These are phyloP conservation scores for Plasmodium yoelii DNA, from an alignment of 169 alveolate species.

Conservation along the genomic window DNA sequence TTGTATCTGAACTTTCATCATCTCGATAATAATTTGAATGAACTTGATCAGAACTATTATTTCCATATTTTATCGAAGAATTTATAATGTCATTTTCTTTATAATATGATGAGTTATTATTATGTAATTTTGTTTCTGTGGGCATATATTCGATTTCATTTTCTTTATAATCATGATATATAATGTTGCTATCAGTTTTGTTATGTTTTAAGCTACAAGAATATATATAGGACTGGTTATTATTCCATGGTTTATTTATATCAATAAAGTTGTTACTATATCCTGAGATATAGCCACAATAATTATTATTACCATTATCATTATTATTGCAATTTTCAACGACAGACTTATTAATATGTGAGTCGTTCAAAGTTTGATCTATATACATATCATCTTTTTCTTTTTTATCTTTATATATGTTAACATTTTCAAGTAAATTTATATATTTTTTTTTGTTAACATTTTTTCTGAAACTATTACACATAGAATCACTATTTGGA, in stretches of 20 bases:
- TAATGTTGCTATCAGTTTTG: constrained; percentile 6
- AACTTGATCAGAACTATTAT: too few relatives aligned
- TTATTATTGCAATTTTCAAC: constrained; percentile 8
- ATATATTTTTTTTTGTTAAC: neutral
- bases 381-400: neutral
- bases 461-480: too few relatives aligned
- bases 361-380: constrained; percentile 19
- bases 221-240: constrained; percentile 19
- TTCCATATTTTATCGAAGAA: too few relatives aligned
- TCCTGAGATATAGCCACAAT: too few relatives aligned
- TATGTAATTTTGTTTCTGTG: constrained; percentile 24
- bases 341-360: constrained; percentile 10
- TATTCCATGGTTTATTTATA: constrained; percentile 10
- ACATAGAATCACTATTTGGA: too few relatives aligned
- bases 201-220: constrained; percentile 19
- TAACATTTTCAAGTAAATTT: constrained; percentile 20
- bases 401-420: constrained; percentile 11
- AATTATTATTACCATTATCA: neutral
- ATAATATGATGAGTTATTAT: constrained; percentile 6
- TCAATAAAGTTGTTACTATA: constrained; percentile 9
- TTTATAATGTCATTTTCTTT: neutral
- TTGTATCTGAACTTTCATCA: too few relatives aligned
- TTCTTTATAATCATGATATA: constrained; percentile 32
- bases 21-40: too few relatives aligned
- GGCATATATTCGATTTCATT: neutral